Conservation (phyloP, 1,139 yeast genomes). For the Pichia sp. region DNA sequence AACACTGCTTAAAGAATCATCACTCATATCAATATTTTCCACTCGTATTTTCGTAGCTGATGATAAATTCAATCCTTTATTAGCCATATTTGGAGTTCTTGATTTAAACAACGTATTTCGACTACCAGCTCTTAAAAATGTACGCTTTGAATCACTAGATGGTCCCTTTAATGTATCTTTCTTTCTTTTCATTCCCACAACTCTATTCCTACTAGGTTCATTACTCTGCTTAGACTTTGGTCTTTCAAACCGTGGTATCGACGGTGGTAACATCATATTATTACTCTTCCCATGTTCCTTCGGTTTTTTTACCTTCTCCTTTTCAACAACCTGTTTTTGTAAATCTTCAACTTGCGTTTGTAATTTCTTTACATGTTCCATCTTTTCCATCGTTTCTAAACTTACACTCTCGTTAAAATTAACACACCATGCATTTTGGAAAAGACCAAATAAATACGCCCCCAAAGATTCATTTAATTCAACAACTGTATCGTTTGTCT, state of each 20-base stretch:
- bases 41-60: conserved; percentile 11
- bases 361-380: conserved; percentile 17
- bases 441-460: conserved; percentile 54
- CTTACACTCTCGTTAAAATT: conserved; percentile 46
- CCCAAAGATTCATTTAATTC: conserved; percentile 61
- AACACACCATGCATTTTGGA: conserved; percentile 63
- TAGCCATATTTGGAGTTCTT: background rate
- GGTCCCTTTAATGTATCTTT: background rate
- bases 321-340: conserved; percentile 14
- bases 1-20: conserved; percentile 9
- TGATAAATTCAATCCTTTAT: conserved; percentile 5
- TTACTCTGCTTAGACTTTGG: background rate
- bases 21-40: background rate
- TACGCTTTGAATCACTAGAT: background rate
- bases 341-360: conserved; percentile 17
- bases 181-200: background rate
- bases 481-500: conserved; percentile 45
- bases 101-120: conserved; percentile 1
- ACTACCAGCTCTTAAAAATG: conserved; percentile 11
- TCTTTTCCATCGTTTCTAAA: conserved; percentile 19
- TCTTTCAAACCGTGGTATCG: background rate
- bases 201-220: background rate
- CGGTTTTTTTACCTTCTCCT: conserved; percentile 12
- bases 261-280: conserved; percentile 24
- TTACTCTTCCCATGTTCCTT: conserved; percentile 2